Percentiles rank a stretch among this genome's conserved stretches.
These are phyloP conservation scores for Penicillium tannophilum DNA, from an alignment of 495 filamentous ascomycete genomes.

Conservation along the genomic window DNA sequence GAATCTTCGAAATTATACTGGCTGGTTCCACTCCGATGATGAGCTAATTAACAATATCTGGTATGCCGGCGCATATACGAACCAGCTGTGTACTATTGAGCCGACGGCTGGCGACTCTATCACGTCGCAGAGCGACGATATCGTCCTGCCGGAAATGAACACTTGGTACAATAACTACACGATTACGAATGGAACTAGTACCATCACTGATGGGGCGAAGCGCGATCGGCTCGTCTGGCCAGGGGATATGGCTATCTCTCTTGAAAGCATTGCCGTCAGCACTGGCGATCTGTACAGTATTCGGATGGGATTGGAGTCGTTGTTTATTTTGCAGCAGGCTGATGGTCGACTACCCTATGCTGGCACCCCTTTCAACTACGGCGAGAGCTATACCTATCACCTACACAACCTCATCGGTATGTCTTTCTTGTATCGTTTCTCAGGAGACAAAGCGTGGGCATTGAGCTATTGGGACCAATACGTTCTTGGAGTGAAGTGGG, in stretches of 20 bases:
- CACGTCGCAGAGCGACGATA: slow-evolving; percentile 20
- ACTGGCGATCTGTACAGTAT: slow-evolving; percentile 57
- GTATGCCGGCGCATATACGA: slow-evolving; percentile 67
- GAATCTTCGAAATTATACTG: slow-evolving; percentile 56
- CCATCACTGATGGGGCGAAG: slow-evolving; percentile 59
- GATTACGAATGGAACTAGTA: slow-evolving; percentile 47
- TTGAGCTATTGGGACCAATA: slow-evolving; percentile 48
- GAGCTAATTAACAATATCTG: slow-evolving; percentile 60
- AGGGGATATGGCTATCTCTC: slow-evolving; percentile 60
- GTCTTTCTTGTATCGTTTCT: slow-evolving; percentile 56
- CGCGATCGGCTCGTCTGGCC: slow-evolving; percentile 58
- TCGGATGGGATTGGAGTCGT: slow-evolving; percentile 53
- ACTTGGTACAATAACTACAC: slow-evolving; percentile 36
- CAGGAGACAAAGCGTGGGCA: slow-evolving; percentile 51
- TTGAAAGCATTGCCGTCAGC: slow-evolving; percentile 53
- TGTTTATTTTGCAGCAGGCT: slow-evolving; percentile 51
- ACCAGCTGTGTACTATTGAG: slow-evolving; percentile 58
- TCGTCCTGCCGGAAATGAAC: slow-evolving; percentile 28
- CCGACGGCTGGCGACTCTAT: slow-evolving; percentile 50
- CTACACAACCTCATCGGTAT: slow-evolving; percentile 58
- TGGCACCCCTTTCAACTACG: slow-evolving; percentile 46
- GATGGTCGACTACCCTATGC: slow-evolving; percentile 51
- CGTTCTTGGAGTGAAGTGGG: slow-evolving; percentile 47
- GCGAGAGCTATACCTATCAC: slow-evolving; percentile 58
- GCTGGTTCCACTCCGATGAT: slow-evolving; percentile 61